Evolutionary conservation across 129 eudicot genomes (phyloP), one percentile per base, ranked within the genome.

Genomic region (Glebionis coronaria): DNA sequence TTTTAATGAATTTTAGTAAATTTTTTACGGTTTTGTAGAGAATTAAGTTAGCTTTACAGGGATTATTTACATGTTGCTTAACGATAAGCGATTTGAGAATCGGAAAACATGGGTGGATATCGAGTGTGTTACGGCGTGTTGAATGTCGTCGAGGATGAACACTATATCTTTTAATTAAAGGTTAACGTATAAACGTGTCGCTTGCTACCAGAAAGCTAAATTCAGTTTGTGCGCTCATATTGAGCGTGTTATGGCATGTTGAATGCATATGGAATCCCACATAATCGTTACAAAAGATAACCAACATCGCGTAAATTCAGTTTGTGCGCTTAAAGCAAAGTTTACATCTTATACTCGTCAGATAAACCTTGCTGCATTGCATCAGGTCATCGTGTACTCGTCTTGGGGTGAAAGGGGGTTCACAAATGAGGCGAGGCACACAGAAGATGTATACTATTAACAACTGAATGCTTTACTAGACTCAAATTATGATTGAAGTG

Each of bases 21-120:
- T 20, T 46, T 61, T 71, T 52, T 15, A 70, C 69, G 2, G 29
- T 57, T 44, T 19, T 57, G 79, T 79, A 77, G 88, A 57, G 14
- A 80, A 76, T 79, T 81, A 57, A 78, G 75, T 89, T 68, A 81
- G 90, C 73, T 89, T 85, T 74, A 65, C 5, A 47, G 49, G 3
- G 87, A 69, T 53, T 78, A 46, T 63, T 73, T 18, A 50, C 69
- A 64, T 72, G 71, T 3, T 35, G 1, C 2, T 2, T 77, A 59
- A 61, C 2, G 73, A 25, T 74, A 9, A 42, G 28, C 0, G 55
- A 4, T 58, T 23, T 53, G 57, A 72, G 47, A 72, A 72, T 44
- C 59, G 42, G 4, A 0, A 1, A 52, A 58, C 65, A 58, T 52
- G 18, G 6, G 3, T 20, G 20, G 59, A 9, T 21, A 23, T 50